These are phyloP conservation scores for Olyra latifolia DNA, from an alignment of 176 grass and related monocot genomes.

Conservation along the genomic window DNA sequence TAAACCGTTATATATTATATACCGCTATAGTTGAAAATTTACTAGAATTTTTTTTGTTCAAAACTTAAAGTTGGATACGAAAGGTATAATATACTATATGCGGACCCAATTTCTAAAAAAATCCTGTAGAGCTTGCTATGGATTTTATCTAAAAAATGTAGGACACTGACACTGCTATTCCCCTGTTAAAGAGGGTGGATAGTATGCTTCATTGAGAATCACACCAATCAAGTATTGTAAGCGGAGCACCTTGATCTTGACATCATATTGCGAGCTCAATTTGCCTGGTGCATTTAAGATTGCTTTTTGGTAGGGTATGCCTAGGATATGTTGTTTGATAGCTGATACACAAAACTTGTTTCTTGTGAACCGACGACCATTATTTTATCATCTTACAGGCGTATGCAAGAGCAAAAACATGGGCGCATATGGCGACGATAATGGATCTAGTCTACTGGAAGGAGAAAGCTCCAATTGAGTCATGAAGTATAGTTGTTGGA, in stretches of 20 bases:
- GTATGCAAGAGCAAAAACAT: constrained; percentile 37
- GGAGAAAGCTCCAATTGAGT: constrained; percentile 1
- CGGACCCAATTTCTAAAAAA: not conserved
- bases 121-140: not conserved
- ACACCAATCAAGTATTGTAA: not conserved
- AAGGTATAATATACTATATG: not conserved
- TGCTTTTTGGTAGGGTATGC: not conserved
- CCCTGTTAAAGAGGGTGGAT: not conserved
- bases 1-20: not conserved
- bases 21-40: not conserved
- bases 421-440: constrained; percentile 47
- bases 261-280: not conserved
- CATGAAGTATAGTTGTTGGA: not conserved
- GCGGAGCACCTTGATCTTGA: not conserved
- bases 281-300: constrained; percentile 6
- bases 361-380: constrained; percentile 11
- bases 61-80: not conserved
- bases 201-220: not conserved
- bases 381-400: constrained; percentile 36
- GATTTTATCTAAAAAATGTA: not conserved
- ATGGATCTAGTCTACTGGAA: constrained; percentile 31
- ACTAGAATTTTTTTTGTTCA: not conserved
- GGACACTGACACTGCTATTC: not conserved
- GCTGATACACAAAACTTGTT: not conserved
- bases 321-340: not conserved